Percentiles rank a stretch among this genome's conserved stretches.
Evolutionary conservation across 345 rosid species (phyloP).

Genomic region (Murraya koenigii): DNA sequence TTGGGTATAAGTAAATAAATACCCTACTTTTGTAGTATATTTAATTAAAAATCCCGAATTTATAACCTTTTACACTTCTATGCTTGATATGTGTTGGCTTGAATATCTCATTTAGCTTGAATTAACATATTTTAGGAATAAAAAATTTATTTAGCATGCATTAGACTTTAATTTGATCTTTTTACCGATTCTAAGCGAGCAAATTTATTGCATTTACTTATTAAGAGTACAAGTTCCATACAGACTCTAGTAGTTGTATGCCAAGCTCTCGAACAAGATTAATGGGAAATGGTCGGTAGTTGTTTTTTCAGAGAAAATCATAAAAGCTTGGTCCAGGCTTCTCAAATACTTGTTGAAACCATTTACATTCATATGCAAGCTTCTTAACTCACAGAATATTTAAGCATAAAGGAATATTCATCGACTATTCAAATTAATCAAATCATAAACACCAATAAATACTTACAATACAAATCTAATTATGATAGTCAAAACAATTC

Average conservation of each 20-base stretch:
- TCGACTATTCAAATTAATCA: constrained; percentile 47
- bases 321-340: constrained; percentile 99
- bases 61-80: no score
- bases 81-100: no score
- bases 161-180: no score
- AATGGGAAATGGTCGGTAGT: constrained; percentile 97
- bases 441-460: constrained; percentile 52
- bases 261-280: constrained; percentile 99
- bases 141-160: no score
- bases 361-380: constrained; percentile 75
- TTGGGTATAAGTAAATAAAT: no score
- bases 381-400: constrained; percentile 65
- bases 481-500: constrained; percentile 99
- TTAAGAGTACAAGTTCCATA: no score
- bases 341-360: constrained; percentile 99
- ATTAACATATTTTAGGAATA: no score
- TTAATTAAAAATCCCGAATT: no score
- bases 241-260: constrained; percentile 98
- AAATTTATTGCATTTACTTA: no score
- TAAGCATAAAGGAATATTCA: constrained; percentile 31
- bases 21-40: no score
- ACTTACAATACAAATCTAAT: constrained; percentile 99
- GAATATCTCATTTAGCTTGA: no score
- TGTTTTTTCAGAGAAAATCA: constrained; percentile 98
- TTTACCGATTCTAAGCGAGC: no score